Evolutionary conservation across 2,329 filamentous ascomycete species (phyloP).

Genomic region (Ceratocystis cacaofunesta): DNA sequence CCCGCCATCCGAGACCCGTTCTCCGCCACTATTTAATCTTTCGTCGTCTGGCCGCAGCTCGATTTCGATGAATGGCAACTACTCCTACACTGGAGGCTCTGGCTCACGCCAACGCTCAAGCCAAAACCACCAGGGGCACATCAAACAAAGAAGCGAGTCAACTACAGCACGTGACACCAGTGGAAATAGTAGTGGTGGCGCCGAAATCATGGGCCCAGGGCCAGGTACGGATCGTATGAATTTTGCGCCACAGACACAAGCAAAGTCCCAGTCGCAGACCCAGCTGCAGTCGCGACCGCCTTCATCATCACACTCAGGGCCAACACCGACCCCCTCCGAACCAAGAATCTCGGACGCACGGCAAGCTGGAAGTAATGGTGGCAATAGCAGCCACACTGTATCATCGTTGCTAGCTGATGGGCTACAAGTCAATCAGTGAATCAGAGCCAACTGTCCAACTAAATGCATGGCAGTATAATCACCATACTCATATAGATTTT

Average conservation of each 20-base stretch:
- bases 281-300: background rate
- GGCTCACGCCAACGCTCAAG: slow-evolving; percentile 41
- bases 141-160: slow-evolving; percentile 4
- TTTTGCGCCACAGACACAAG: slow-evolving; percentile 6
- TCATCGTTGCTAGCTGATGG: slow-evolving; percentile 31
- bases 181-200: background rate
- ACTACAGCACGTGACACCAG: background rate
- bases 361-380: slow-evolving; percentile 9
- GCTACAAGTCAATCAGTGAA: slow-evolving; percentile 21
- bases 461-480: background rate
- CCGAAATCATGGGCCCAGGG: background rate
- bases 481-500: background rate
- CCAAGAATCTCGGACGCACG: slow-evolving; percentile 2
- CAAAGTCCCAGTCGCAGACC: background rate
- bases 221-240: background rate
- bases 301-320: background rate
- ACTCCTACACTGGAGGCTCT: slow-evolving; percentile 29
- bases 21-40: slow-evolving; percentile 13
- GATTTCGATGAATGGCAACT: slow-evolving; percentile 22
- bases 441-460: background rate
- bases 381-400: slow-evolving; percentile 26
- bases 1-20: slow-evolving; percentile 30
- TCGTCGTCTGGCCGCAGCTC: background rate
- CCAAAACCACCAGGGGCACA: slow-evolving; percentile 44
- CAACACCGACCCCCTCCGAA: background rate